phyloP scores from a whole-genome alignment of 208 protist species.

The Phytomonas sp. region DNA sequence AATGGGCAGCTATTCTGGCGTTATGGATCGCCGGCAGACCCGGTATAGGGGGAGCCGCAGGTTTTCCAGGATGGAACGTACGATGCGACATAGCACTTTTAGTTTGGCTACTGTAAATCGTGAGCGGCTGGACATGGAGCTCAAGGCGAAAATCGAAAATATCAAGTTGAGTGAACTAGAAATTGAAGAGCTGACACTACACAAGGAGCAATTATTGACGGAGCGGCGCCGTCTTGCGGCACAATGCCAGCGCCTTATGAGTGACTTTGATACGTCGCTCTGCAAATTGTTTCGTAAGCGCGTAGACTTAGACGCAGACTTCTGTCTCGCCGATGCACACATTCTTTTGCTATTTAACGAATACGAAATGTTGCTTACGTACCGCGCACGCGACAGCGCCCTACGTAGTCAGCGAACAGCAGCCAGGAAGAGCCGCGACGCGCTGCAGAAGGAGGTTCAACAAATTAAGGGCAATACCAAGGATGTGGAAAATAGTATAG shows the following conservation, averaged over 20 bases:
- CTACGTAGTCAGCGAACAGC: constrained; percentile 51
- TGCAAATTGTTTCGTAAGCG: constrained; percentile 74
- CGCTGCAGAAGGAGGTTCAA: constrained; percentile 47
- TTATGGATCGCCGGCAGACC: neutral
- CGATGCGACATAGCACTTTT: constrained; percentile 35
- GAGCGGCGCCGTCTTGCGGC: constrained; percentile 56
- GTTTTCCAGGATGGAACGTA: constrained; percentile 17
- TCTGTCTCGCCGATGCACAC: constrained; percentile 90
- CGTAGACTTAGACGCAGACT: constrained; percentile 84
- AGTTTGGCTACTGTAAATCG: constrained; percentile 40
- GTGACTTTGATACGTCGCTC: constrained; percentile 72
- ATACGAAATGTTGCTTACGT: constrained; percentile 91
- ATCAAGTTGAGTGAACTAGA: constrained; percentile 68
- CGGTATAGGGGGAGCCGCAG: constrained; percentile 6
- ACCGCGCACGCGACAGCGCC: constrained; percentile 84
- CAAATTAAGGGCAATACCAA: constrained; percentile 45
- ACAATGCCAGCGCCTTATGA: constrained; percentile 36
- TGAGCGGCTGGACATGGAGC: constrained; percentile 74
- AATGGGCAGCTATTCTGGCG: constrained; percentile 1
- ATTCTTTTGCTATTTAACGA: constrained; percentile 92
- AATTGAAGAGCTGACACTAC: constrained; percentile 76
- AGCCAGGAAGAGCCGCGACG: constrained; percentile 48
- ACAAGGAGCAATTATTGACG: constrained; percentile 37
- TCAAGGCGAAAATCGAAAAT: constrained; percentile 76
- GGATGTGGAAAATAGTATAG: constrained; percentile 42